Conservation (phyloP, 305 asterid species). For the Stenogyne calaminthoides region DNA sequence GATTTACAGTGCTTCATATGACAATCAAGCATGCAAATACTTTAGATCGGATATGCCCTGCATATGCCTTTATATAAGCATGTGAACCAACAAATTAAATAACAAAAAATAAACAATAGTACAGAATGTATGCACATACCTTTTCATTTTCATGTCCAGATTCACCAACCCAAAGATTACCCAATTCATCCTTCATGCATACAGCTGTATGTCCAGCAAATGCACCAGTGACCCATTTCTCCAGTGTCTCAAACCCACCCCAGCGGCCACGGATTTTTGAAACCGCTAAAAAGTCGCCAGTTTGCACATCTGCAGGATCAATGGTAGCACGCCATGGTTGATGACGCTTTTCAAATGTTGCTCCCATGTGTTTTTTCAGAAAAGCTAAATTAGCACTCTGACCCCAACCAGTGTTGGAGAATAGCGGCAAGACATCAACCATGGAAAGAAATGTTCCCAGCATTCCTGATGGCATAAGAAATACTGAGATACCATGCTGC, state of each 20-base stretch:
- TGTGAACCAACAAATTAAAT: neutral
- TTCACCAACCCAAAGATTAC: constrained; percentile 96
- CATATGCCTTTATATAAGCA: neutral
- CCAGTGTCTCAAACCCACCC: constrained; percentile 99
- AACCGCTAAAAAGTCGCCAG: constrained; percentile 93
- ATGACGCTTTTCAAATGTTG: constrained; percentile 75
- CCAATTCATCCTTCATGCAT: constrained; percentile 88
- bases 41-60: neutral
- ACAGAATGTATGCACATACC: constrained; percentile 42
- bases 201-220: constrained; percentile 99
- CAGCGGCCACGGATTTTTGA: constrained; percentile 99
- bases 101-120: neutral
- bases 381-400: constrained; percentile 93
- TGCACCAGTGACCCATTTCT: constrained; percentile 99
- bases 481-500: constrained; percentile 94
- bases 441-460: constrained; percentile 94
- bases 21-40: neutral
- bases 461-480: constrained; percentile 99
- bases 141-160: constrained; percentile 98
- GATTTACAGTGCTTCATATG: neutral
- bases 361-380: constrained; percentile 94
- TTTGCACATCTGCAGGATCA: constrained; percentile 79
- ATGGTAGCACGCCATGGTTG: constrained; percentile 68
- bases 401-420: constrained; percentile 96
- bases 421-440: constrained; percentile 93